These are phyloP conservation scores for Fusarium hostae DNA, from an alignment of 2,329 filamentous ascomycete genomes.

Conservation along the genomic window DNA sequence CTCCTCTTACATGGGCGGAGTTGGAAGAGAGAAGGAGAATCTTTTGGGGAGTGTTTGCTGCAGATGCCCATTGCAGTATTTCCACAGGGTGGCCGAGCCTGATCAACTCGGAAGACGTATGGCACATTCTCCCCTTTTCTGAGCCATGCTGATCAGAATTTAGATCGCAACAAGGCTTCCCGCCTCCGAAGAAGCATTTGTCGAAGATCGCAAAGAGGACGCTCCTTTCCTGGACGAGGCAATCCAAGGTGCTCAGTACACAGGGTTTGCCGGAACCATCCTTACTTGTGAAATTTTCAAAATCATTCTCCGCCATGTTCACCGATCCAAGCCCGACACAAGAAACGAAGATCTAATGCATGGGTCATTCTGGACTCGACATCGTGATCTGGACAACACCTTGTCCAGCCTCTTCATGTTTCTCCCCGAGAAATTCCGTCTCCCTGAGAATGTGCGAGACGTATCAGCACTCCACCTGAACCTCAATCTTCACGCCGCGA, in stretches of 20 bases:
- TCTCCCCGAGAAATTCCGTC: slow-evolving; percentile 77
- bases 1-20: slow-evolving; percentile 84
- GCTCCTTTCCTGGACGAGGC: slow-evolving; percentile 72
- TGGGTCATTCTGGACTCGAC: slow-evolving; percentile 86
- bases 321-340: slow-evolving; percentile 76
- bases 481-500: slow-evolving; percentile 86
- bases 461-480: slow-evolving; percentile 84
- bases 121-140: background rate
- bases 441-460: slow-evolving; percentile 76
- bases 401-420: slow-evolving; percentile 82
- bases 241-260: slow-evolving; percentile 71
- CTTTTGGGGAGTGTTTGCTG: slow-evolving; percentile 87
- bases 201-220: slow-evolving; percentile 70
- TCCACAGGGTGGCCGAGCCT: slow-evolving; percentile 91
- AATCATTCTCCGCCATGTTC: slow-evolving; percentile 81
- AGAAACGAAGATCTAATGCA: slow-evolving; percentile 77
- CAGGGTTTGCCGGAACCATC: slow-evolving; percentile 77
- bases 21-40: slow-evolving; percentile 79
- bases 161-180: slow-evolving; percentile 83
- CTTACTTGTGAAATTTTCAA: slow-evolving; percentile 84
- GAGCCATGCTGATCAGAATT: slow-evolving; percentile 4
- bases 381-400: slow-evolving; percentile 83
- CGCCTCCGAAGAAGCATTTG: slow-evolving; percentile 79
- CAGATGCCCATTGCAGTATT: slow-evolving; percentile 86
- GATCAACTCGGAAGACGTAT: slow-evolving; percentile 77